Evolutionary conservation across 345 rosid species (phyloP).

Genomic region (Boechera stricta): DNA sequence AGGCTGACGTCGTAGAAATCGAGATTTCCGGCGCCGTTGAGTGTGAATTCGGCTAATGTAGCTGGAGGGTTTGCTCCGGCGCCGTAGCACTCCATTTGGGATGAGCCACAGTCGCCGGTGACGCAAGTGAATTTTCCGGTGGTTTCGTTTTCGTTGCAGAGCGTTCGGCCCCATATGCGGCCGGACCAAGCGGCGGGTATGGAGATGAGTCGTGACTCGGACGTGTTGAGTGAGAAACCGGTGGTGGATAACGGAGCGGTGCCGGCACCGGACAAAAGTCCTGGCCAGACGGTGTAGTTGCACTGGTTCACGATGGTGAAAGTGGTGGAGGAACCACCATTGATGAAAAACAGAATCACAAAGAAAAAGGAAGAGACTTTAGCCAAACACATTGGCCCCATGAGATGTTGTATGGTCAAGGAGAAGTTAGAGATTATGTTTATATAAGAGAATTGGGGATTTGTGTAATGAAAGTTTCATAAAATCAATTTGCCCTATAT

Average conservation of each 20-base stretch:
- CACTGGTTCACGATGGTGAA: conserved; percentile 60
- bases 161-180: conserved; percentile 67
- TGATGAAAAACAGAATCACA: neutral
- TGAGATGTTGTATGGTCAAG: neutral
- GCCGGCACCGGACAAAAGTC: conserved; percentile 60
- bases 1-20: conserved; percentile 73
- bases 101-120: conserved; percentile 65
- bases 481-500: neutral
- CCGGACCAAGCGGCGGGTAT: conserved; percentile 64
- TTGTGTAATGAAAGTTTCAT: conserved; percentile 11
- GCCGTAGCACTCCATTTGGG: conserved; percentile 56
- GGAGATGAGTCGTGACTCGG: conserved; percentile 46
- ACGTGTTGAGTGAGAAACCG: conserved; percentile 56
- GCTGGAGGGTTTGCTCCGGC: conserved; percentile 58
- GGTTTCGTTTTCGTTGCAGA: conserved; percentile 52
- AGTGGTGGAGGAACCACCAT: conserved; percentile 41
- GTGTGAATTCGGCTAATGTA: conserved; percentile 63
- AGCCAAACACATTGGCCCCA: neutral
- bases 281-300: conserved; percentile 65
- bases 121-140: conserved; percentile 57
- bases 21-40: conserved; percentile 49
- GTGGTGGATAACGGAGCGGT: conserved; percentile 55
- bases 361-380: conserved; percentile 31
- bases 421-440: neutral
- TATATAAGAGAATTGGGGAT: neutral